These are phyloP conservation scores for Mycena albidolilacea DNA, from an alignment of 768 basidiomycete genomes.

Conservation along the genomic window DNA sequence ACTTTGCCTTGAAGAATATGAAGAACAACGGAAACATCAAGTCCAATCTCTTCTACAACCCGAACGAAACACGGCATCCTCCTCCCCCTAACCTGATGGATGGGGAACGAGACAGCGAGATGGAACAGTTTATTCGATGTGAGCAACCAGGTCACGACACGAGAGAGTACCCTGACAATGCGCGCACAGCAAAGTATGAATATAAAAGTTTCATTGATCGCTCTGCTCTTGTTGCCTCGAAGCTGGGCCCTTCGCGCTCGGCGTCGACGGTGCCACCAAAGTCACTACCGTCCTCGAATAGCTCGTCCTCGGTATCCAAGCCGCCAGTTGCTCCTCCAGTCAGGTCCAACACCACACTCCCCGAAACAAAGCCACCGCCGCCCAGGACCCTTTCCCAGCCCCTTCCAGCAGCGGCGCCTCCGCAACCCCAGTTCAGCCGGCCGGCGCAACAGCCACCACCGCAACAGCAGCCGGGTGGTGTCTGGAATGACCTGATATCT, in stretches of 20 bases:
- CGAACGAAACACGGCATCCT: conserved; percentile 85
- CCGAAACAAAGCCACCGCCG: conserved; percentile 34
- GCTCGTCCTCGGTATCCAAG: conserved; percentile 29
- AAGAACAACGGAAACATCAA: conserved; percentile 84
- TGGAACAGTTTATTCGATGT: conserved; percentile 93
- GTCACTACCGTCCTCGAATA: conserved; percentile 38
- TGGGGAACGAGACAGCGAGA: conserved; percentile 87
- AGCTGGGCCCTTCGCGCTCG: conserved; percentile 61
- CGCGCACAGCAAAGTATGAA: conserved; percentile 79
- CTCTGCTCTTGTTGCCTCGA: conserved; percentile 61
- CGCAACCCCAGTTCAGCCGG: conserved; percentile 30
- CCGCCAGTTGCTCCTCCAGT: conserved; percentile 44
- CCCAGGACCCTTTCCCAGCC: conserved; percentile 46
- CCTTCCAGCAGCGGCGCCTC: not conserved
- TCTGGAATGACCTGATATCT: conserved; percentile 74
- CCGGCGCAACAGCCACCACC: conserved; percentile 32
- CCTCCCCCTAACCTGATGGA: conserved; percentile 87
- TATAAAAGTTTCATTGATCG: conserved; percentile 77
- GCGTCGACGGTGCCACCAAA: conserved; percentile 47
- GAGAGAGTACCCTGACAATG: conserved; percentile 16
- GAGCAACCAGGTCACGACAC: conserved; percentile 47
- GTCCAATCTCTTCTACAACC: conserved; percentile 86
- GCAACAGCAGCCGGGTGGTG: conserved; percentile 48
- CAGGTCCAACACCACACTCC: conserved; percentile 38
- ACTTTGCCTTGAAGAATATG: conserved; percentile 70